Conservation (phyloP, 2,329 filamentous ascomycete species). For the Ascochyta rabiei region DNA sequence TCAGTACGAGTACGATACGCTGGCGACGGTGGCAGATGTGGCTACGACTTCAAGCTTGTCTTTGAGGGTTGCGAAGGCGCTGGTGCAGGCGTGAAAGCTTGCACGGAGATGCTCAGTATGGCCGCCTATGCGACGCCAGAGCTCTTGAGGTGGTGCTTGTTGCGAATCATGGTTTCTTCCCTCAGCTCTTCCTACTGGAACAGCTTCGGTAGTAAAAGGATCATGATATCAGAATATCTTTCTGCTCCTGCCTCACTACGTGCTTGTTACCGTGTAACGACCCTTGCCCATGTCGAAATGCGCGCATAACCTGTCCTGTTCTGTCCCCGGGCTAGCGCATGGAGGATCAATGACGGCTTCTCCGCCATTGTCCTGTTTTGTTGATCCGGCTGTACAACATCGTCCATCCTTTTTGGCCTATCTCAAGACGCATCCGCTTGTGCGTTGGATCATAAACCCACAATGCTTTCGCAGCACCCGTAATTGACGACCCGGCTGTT, state of each 20-base stretch:
- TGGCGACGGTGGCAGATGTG: constrained; percentile 24
- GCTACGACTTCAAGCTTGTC: constrained; percentile 35
- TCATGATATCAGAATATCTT: constrained; percentile 33
- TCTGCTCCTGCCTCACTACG: neutral
- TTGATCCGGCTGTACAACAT: neutral
- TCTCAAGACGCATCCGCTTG: neutral
- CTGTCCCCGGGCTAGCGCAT: neutral
- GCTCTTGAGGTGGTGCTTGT: constrained; percentile 29
- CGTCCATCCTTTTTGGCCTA: neutral
- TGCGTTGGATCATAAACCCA: neutral
- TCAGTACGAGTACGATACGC: constrained; percentile 35
- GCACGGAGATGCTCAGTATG: constrained; percentile 34
- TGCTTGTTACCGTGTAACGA: neutral
- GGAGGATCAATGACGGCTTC: neutral
- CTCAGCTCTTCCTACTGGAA: constrained; percentile 22
- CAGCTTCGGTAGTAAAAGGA: constrained; percentile 39
- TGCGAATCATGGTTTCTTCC: constrained; percentile 31
- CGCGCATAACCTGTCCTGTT: neutral
- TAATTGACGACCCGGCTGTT: neutral
- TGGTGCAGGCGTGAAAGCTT: constrained; percentile 38
- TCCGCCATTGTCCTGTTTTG: neutral
- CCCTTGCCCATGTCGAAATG: neutral
- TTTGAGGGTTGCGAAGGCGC: constrained; percentile 16
- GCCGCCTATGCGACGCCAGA: constrained; percentile 41
- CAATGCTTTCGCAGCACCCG: neutral